These are phyloP conservation scores for Bolboschoenoplectus hybrid DNA, from an alignment of 202 grass and related monocot species.

Conservation along the genomic window DNA sequence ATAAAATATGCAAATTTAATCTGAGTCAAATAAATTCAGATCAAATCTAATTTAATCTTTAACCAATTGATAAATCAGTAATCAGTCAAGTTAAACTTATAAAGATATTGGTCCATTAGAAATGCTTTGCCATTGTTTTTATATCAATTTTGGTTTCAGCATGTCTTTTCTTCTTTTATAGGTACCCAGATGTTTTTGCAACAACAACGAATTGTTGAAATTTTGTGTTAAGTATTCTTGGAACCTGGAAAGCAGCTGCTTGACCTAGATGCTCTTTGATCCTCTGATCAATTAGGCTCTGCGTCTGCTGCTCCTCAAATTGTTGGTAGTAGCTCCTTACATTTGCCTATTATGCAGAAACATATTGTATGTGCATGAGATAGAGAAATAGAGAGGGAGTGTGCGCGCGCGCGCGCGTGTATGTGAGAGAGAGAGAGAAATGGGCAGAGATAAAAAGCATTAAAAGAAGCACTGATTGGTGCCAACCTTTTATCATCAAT, in stretches of 20 bases:
- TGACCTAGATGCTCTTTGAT: conserved; percentile 98
- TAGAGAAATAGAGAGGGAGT: not conserved
- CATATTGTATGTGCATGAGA: not conserved
- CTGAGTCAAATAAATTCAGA: conserved; percentile 69
- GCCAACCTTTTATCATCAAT: not conserved
- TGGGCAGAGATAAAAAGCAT: not conserved
- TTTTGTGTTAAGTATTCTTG: not conserved
- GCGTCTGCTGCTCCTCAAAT: conserved; percentile 99
- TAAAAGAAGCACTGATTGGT: not conserved
- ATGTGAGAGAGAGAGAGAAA: not conserved
- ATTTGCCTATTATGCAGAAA: conserved; percentile 67
- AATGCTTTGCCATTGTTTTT: not conserved
- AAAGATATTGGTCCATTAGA: not conserved
- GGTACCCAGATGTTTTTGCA: not conserved
- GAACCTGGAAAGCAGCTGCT: conserved; percentile 78
- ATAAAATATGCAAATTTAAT: conserved; percentile 43
- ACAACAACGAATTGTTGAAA: not conserved
- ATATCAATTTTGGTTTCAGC: not conserved
- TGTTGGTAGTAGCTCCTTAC: conserved; percentile 95
- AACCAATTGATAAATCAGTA: conserved; percentile 3
- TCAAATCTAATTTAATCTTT: not conserved
- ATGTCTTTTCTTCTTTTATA: conserved; percentile 52
- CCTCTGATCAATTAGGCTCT: conserved; percentile 94
- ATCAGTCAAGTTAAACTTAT: conserved; percentile 6
- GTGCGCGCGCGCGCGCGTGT: not conserved